Evolutionary conservation across 1,139 yeast genomes (phyloP), one percentile per base, ranked within the genome.

Genomic region (Suhomyces bolitotheri): DNA sequence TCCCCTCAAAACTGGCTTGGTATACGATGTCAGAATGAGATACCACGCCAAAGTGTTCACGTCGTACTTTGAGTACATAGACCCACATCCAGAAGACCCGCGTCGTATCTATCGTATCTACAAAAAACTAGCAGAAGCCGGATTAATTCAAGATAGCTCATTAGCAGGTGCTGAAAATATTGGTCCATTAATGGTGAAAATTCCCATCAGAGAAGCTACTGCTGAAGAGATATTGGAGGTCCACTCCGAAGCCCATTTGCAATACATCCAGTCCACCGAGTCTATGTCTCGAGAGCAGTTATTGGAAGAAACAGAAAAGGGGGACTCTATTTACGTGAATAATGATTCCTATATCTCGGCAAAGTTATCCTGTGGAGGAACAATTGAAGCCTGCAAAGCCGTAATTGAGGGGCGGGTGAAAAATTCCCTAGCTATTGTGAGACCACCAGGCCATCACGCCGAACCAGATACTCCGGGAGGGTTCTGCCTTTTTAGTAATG

Each of bases 391-490:
- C 0, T 90, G 97, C 58, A 80, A 81, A 48, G 96, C 97, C 0
- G 98, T 94, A 13, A 84, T 92, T 8, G 97, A 90, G 57, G 96
- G 96, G 1, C 68, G 73, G 40, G 97, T 90, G 20, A 89, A 89
- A 54, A 94, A 94, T 56, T 83, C 97, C 0, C 58, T 94, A 39
- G 99, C 98, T 0, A 87, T 94, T 10, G 96, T 94, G 10, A 77
- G 99, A 46, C 99, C 99, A 1, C 99, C 99, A 0, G 99, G 99
- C 2, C 99, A 94, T 62, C 99, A 94, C 56, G 97, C 98, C 1
- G 99, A 94, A 54, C 97, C 99, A 1, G 94, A 88, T 44, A 71
- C 89, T 13, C 96, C 98, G 0, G 97, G 96, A 28, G 99, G 99
- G 16, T 94, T 94, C 58, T 94, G 98, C 62, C 66, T 94, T 34